These are phyloP conservation scores for Neoboletus brunneissimus DNA, from an alignment of 768 basidiomycete species.

Conservation along the genomic window DNA sequence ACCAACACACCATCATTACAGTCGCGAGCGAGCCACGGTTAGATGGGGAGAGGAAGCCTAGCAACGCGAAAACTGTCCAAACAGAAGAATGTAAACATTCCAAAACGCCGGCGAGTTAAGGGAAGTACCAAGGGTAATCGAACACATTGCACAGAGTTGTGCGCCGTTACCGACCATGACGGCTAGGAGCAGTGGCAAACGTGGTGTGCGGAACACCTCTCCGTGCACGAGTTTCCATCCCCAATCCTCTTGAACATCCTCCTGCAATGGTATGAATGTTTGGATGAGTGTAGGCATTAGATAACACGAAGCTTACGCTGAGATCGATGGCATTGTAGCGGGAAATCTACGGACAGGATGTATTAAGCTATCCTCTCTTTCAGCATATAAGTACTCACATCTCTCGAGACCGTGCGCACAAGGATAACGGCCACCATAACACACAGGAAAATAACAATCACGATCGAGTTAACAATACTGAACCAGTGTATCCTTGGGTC, in stretches of 20 bases:
- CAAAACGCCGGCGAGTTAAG: background rate
- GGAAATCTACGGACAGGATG: constrained; percentile 12
- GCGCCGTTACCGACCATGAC: constrained; percentile 81
- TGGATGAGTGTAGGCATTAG: background rate
- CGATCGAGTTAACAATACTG: constrained; percentile 86
- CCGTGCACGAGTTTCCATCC: constrained; percentile 98
- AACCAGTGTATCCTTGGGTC: constrained; percentile 97
- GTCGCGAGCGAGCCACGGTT: constrained; percentile 94
- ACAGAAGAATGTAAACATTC: constrained; percentile 2
- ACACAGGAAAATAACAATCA: constrained; percentile 89
- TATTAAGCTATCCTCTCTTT: background rate
- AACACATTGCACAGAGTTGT: constrained; percentile 71
- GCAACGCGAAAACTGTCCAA: constrained; percentile 74
- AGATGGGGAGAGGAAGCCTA: constrained; percentile 93
- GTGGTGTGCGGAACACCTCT: constrained; percentile 89
- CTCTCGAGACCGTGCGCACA: constrained; percentile 79
- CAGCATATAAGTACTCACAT: constrained; percentile 47
- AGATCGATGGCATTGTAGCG: constrained; percentile 96
- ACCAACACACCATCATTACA: constrained; percentile 68
- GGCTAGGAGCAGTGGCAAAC: constrained; percentile 71
- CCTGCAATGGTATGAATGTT: constrained; percentile 41
- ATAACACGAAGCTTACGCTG: constrained; percentile 50
- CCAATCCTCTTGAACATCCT: constrained; percentile 96
- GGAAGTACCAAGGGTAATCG: constrained; percentile 72
- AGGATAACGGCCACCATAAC: constrained; percentile 93